phyloP scores from a whole-genome alignment of 805 yeast species.

The Candida anglica region DNA sequence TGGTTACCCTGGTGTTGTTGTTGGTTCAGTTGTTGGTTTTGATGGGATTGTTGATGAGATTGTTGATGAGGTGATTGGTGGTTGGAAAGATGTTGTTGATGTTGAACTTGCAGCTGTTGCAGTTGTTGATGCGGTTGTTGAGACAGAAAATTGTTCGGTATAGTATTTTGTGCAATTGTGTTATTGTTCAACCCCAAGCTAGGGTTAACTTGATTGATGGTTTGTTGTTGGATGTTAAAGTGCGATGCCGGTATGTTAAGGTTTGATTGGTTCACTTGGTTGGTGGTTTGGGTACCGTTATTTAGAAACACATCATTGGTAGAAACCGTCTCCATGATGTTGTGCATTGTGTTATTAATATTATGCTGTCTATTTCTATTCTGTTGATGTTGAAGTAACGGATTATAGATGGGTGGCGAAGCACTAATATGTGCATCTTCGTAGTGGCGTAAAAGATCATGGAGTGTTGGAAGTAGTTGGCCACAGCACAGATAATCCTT shows the following conservation, averaged over 20 bases:
- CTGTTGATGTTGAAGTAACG: constrained; percentile 20
- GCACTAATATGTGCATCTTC: constrained; percentile 89
- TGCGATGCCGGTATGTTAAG: constrained; percentile 16
- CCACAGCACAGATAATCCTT: constrained; percentile 97
- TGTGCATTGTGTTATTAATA: constrained; percentile 44
- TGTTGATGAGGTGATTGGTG: constrained; percentile 16
- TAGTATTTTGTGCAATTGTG: constrained; percentile 1
- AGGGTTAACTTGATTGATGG: constrained; percentile 11
- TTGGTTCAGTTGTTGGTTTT: constrained; percentile 13
- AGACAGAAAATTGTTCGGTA: constrained; percentile 7
- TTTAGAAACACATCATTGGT: constrained; percentile 87
- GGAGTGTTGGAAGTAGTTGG: constrained; percentile 83
- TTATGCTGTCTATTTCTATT: constrained; percentile 24
- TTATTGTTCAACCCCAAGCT: constrained; percentile 6
- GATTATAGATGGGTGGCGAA: constrained; percentile 42
- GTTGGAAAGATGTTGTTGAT: constrained; percentile 12
- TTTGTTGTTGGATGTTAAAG: constrained; percentile 21
- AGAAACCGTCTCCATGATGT: constrained; percentile 79
- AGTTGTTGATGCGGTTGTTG: constrained; percentile 4
- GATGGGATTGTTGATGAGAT: constrained; percentile 13
- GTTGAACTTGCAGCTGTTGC: constrained; percentile 8
- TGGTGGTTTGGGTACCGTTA: constrained; percentile 21
- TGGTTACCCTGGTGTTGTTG: constrained; percentile 14
- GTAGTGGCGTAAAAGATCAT: constrained; percentile 88
- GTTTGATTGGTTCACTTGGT: constrained; percentile 9